Conservation (phyloP, 2,329 filamentous ascomycete genomes). For the Fusarium longipes region DNA sequence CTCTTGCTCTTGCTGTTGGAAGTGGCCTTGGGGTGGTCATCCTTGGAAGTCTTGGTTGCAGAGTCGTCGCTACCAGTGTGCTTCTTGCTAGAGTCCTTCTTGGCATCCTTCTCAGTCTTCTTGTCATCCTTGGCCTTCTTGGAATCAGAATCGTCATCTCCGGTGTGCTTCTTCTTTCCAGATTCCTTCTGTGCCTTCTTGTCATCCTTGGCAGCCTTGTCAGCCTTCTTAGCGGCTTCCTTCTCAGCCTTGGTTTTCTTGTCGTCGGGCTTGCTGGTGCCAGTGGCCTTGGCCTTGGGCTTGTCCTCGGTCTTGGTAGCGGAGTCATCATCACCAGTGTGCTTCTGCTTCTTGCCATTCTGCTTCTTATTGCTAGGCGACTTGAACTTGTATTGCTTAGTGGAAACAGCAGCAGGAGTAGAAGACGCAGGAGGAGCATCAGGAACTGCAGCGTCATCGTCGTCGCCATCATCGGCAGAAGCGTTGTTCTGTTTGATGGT, state of each 20-base stretch:
- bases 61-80: neutral
- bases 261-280: neutral
- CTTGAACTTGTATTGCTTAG: slow-evolving; percentile 9
- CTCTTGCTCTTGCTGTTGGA: neutral
- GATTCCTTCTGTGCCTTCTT: too few species aligned
- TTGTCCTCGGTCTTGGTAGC: neutral
- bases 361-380: slow-evolving; percentile 7
- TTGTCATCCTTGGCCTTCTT: neutral
- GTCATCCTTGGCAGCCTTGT: neutral
- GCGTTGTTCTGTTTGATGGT: neutral
- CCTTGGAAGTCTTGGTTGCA: neutral
- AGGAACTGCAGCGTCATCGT: neutral
- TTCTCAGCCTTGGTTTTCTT: neutral
- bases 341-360: slow-evolving; percentile 1
- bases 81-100: too few species aligned
- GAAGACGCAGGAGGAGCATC: neutral
- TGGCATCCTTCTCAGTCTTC: neutral
- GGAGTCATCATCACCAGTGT: neutral
- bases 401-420: too few species aligned
- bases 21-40: neutral
- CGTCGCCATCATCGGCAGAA: neutral
- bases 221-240: neutral
- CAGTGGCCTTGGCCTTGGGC: neutral
- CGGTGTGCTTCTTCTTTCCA: neutral
- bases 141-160: neutral